These are phyloP conservation scores for Collybiopsis confluens DNA, from an alignment of 768 basidiomycete genomes.

Conservation along the genomic window DNA sequence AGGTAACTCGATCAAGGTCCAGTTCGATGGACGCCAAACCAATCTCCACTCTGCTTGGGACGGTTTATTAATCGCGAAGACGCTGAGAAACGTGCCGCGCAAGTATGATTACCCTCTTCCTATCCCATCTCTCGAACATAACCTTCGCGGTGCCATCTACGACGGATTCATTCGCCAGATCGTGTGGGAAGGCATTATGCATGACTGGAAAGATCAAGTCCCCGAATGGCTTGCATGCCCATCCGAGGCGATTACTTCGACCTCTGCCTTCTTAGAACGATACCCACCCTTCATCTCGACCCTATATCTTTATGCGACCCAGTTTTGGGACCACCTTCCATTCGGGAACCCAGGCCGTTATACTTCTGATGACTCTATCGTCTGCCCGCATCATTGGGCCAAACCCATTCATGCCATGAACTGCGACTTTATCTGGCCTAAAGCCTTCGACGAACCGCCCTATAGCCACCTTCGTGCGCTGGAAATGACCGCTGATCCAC, in stretches of 20 bases:
- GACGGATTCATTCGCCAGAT: conserved; percentile 85
- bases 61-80: conserved; percentile 72
- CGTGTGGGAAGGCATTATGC: conserved; percentile 77
- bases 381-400: conserved; percentile 83
- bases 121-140: conserved; percentile 55
- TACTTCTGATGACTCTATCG: conserved; percentile 43
- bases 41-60: conserved; percentile 93
- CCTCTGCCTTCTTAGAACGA: not conserved
- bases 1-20: conserved; percentile 76
- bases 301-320: not conserved
- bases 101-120: conserved; percentile 82
- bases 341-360: conserved; percentile 7
- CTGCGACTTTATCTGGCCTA: conserved; percentile 80
- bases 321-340: conserved; percentile 12
- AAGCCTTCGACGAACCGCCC: conserved; percentile 53
- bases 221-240: conserved; percentile 70
- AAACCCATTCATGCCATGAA: conserved; percentile 70
- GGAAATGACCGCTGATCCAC: conserved; percentile 9
- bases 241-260: not conserved
- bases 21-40: conserved; percentile 65
- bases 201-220: conserved; percentile 60
- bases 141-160: conserved; percentile 78
- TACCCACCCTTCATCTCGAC: not conserved
- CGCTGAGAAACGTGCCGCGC: conserved; percentile 60
- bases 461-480: conserved; percentile 22